Percentiles rank a stretch among this genome's conserved stretches.
Conservation (phyloP, 805 yeast genomes). For the Ascoidea asiatica region DNA sequence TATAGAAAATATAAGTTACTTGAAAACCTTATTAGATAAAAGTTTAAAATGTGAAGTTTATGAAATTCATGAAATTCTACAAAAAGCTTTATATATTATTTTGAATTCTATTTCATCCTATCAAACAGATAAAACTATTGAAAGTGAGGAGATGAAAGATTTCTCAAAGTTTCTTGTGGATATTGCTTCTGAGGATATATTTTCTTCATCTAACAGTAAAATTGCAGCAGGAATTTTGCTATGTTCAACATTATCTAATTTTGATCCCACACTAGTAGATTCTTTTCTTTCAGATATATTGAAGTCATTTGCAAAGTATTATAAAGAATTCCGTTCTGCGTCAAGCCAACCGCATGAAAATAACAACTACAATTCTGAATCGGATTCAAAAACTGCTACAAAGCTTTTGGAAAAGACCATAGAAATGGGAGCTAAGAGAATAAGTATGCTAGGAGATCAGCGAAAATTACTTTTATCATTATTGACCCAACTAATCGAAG, state of each 20-base stretch:
- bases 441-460: slow-evolving; percentile 84
- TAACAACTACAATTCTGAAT: slow-evolving; percentile 29
- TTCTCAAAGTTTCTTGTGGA: slow-evolving; percentile 49
- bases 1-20: slow-evolving; percentile 47
- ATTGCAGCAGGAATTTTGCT: slow-evolving; percentile 79
- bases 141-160: slow-evolving; percentile 45
- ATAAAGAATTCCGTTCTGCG: slow-evolving; percentile 71
- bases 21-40: slow-evolving; percentile 67
- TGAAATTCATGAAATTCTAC: slow-evolving; percentile 76
- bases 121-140: slow-evolving; percentile 33
- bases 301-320: slow-evolving; percentile 79
- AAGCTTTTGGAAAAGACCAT: slow-evolving; percentile 62
- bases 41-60: slow-evolving; percentile 73
- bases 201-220: slow-evolving; percentile 48
- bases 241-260: slow-evolving; percentile 70
- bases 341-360: slow-evolving; percentile 28
- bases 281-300: slow-evolving; percentile 62
- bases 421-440: slow-evolving; percentile 66
- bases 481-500: slow-evolving; percentile 80
- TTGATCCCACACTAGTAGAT: slow-evolving; percentile 62
- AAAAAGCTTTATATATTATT: slow-evolving; percentile 58
- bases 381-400: slow-evolving; percentile 72
- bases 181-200: slow-evolving; percentile 68
- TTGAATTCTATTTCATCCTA: slow-evolving; percentile 49
- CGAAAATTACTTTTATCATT: slow-evolving; percentile 77